phyloP scores from a whole-genome alignment of 345 rosid genomes.

The Barbarea vulgaris region DNA sequence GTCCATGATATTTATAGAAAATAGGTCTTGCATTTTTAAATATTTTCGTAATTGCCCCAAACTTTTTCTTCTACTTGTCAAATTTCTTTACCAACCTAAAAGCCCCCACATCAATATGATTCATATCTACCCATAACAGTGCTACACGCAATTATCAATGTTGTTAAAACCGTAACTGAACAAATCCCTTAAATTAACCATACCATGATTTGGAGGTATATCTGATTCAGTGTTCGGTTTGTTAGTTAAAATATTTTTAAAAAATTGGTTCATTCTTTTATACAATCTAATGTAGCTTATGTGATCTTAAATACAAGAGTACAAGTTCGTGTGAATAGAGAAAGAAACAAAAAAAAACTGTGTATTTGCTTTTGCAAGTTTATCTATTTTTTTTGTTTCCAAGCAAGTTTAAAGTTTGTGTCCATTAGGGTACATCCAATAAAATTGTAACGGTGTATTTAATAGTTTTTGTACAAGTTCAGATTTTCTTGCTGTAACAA shows the following conservation, averaged over 20 bases:
- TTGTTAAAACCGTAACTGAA: slow-evolving; percentile 14
- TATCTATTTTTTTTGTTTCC: too few species aligned
- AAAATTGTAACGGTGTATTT: too few species aligned
- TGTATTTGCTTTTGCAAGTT: background rate
- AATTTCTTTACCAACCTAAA: background rate
- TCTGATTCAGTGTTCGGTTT: slow-evolving; percentile 22
- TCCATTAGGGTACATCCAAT: too few species aligned
- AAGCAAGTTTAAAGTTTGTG: too few species aligned
- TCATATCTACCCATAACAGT: background rate
- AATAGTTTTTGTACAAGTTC: too few species aligned
- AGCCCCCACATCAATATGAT: background rate
- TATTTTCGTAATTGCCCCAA: background rate
- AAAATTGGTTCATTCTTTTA: background rate
- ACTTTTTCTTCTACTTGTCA: background rate
- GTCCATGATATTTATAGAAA: background rate
- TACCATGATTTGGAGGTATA: slow-evolving; percentile 2
- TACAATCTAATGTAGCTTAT: background rate
- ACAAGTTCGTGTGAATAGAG: background rate
- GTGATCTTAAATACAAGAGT: background rate
- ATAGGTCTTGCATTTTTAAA: background rate
- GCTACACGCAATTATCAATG: slow-evolving; percentile 17
- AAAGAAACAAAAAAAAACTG: background rate
- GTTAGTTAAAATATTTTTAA: slow-evolving; percentile 1
- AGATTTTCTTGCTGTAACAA: too few species aligned
- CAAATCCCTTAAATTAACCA: slow-evolving; percentile 1